phyloP scores from a whole-genome alignment of 768 basidiomycete species.

The Boletales sp. region DNA sequence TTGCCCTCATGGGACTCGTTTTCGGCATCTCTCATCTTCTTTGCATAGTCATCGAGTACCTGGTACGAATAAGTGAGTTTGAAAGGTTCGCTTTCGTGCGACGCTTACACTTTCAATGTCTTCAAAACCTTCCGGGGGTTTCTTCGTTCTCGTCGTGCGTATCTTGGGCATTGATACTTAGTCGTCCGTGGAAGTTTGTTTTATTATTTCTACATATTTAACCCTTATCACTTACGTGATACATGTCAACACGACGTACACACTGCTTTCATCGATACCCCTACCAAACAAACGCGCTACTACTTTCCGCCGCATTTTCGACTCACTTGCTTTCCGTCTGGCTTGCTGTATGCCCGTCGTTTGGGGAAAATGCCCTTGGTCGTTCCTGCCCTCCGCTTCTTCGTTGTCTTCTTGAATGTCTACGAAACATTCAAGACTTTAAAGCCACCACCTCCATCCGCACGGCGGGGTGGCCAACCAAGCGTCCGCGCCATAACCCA shows the following conservation, averaged over 20 bases:
- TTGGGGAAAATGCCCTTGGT: constrained; percentile 58
- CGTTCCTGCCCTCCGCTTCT: constrained; percentile 59
- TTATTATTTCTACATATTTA: neutral
- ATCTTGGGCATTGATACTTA: constrained; percentile 79
- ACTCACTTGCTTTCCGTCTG: neutral
- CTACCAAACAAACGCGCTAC: constrained; percentile 5
- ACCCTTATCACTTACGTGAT: constrained; percentile 19
- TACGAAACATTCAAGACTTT: constrained; percentile 85
- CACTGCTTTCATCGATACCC: constrained; percentile 18
- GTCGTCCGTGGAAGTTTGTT: constrained; percentile 16
- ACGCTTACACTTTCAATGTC: constrained; percentile 76
- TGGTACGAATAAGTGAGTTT: constrained; percentile 29
- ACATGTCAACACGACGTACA: constrained; percentile 9
- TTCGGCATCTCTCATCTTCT: constrained; percentile 99
- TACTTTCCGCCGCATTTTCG: no score
- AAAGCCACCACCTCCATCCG: constrained; percentile 56
- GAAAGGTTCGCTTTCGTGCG: neutral
- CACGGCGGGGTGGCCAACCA: constrained; percentile 50
- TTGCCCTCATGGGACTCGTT: constrained; percentile 99
- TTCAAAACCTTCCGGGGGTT: constrained; percentile 93
- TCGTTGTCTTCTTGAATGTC: constrained; percentile 73
- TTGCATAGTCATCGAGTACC: constrained; percentile 97
- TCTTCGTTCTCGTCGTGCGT: constrained; percentile 86
- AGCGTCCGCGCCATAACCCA: constrained; percentile 66
- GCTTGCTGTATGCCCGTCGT: constrained; percentile 9